phyloP scores from a whole-genome alignment of 2,329 filamentous ascomycete species.

The Sarocladium kiliense region DNA sequence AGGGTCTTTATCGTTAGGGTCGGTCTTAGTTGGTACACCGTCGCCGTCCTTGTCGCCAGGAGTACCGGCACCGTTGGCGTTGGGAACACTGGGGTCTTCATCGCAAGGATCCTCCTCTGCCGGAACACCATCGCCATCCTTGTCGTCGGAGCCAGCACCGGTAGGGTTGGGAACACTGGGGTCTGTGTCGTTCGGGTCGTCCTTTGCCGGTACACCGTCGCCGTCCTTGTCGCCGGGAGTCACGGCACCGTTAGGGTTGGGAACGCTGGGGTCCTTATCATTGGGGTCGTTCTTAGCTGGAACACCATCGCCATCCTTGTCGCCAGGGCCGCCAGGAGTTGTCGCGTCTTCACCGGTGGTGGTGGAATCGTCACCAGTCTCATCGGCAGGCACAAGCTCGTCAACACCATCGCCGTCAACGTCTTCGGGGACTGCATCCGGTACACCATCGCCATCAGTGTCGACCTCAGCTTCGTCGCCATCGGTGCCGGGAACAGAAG shows the following conservation, averaged over 20 bases:
- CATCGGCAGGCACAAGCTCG: neutral
- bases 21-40: too few species aligned
- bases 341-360: neutral
- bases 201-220: neutral
- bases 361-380: neutral
- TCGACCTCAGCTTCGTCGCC: neutral
- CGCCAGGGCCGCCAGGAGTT: neutral
- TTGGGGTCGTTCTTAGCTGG: too few species aligned
- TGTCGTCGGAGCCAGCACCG: too few species aligned
- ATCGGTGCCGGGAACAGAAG: neutral
- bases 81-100: neutral
- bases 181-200: neutral
- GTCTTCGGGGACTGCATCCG: neutral
- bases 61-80: neutral
- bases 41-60: neutral
- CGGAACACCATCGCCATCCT: neutral
- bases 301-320: neutral
- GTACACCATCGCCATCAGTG: neutral
- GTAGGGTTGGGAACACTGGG: neutral
- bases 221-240: slow-evolving; percentile 1
- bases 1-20: too few species aligned
- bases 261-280: neutral
- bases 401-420: slow-evolving; percentile 3
- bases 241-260: neutral
- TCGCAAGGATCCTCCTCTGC: neutral